Evolutionary conservation across 139 green algal species (phyloP).

Genomic region (Tetraselmis chui): DNA sequence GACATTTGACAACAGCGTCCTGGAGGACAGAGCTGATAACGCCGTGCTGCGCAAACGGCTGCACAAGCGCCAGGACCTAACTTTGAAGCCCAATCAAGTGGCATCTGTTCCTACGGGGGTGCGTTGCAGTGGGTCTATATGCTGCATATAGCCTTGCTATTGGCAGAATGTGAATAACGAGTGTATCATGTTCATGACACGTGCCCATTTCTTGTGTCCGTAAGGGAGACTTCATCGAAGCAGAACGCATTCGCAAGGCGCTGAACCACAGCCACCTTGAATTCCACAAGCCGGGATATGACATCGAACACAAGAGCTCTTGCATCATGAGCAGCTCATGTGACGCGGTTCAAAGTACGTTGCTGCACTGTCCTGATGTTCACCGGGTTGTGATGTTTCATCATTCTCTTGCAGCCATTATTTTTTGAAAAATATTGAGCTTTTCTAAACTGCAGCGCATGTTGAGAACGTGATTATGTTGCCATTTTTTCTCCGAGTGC

Average conservation of each 20-base stretch:
- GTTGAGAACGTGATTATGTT: too few species aligned
- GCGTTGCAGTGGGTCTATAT: background rate
- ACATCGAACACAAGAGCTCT: background rate
- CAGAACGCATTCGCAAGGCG: background rate
- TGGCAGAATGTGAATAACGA: too few species aligned
- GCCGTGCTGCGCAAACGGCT: background rate
- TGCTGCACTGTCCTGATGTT: too few species aligned
- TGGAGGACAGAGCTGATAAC: background rate
- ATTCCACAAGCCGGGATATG: background rate
- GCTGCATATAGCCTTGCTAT: too few species aligned
- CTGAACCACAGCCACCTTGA: background rate
- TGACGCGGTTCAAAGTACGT: background rate
- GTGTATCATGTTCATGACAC: too few species aligned
- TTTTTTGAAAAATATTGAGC: too few species aligned
- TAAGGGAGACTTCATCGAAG: background rate
- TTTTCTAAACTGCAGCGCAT: too few species aligned
- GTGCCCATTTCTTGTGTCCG: background rate
- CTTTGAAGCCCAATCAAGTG: background rate
- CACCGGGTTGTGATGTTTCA: too few species aligned
- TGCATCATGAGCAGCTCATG: background rate
- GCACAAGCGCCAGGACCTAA: background rate
- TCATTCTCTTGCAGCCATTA: too few species aligned
- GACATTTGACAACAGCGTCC: background rate
- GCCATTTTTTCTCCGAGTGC: too few species aligned
- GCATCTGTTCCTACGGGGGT: background rate